Conservation (phyloP, 345 rosid species). For the Barbarea vulgaris region DNA sequence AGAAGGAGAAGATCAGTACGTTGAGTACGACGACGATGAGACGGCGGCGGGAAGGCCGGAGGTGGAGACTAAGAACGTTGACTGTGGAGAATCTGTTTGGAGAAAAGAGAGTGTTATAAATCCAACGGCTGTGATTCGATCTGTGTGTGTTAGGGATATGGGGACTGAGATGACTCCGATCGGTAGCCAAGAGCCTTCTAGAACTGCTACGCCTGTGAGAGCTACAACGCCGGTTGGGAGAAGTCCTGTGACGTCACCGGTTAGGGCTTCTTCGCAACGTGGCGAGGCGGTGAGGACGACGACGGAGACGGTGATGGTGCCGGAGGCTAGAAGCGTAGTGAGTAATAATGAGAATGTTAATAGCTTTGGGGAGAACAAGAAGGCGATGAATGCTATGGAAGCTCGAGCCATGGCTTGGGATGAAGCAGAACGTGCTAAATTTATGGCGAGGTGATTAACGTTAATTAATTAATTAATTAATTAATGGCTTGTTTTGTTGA, state of each 20-base stretch:
- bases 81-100: constrained; percentile 72
- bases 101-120: constrained; percentile 48
- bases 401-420: constrained; percentile 88
- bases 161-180: constrained; percentile 98
- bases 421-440: constrained; percentile 91
- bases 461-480: not conserved
- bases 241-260: constrained; percentile 84
- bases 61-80: constrained; percentile 75
- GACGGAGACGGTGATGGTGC: constrained; percentile 9
- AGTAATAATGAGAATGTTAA: constrained; percentile 11
- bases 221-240: constrained; percentile 72
- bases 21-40: constrained; percentile 44
- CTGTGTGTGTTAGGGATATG: constrained; percentile 87
- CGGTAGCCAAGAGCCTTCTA: constrained; percentile 91
- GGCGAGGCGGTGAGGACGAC: constrained; percentile 27
- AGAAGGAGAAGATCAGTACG: constrained; percentile 60
- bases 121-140: constrained; percentile 55
- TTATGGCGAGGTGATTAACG: constrained; percentile 71
- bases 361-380: constrained; percentile 15
- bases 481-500: not conserved
- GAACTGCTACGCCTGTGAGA: constrained; percentile 81
- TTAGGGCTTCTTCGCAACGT: constrained; percentile 51
- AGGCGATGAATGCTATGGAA: constrained; percentile 59
- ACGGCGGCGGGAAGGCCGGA: constrained; percentile 39
- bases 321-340: constrained; percentile 22